Evolutionary conservation across 2,329 filamentous ascomycete genomes (phyloP).

Genomic region (Diplodia scrobiculata): DNA sequence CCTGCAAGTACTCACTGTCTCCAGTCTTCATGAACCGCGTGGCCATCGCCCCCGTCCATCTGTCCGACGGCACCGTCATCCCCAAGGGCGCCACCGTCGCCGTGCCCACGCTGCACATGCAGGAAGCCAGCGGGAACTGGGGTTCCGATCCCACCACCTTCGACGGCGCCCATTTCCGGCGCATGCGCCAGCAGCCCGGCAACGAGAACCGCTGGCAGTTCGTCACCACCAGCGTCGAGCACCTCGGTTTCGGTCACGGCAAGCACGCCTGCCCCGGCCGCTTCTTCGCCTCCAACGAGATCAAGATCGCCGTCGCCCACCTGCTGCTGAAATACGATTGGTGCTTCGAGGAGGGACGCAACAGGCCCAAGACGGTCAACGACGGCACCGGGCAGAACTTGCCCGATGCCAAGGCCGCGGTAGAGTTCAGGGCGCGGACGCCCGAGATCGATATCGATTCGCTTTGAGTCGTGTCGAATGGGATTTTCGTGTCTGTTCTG

Average conservation of each 20-base stretch:
- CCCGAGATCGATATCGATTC: slow-evolving; percentile 9
- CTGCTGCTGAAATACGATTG: slow-evolving; percentile 32
- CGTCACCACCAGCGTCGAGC: slow-evolving; percentile 32
- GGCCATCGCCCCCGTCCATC: slow-evolving; percentile 31
- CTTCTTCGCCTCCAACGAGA: slow-evolving; percentile 32
- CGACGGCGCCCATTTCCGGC: slow-evolving; percentile 30
- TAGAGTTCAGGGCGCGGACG: not conserved
- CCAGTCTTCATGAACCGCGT: slow-evolving; percentile 25
- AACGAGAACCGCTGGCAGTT: slow-evolving; percentile 30
- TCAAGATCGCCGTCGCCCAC: slow-evolving; percentile 30
- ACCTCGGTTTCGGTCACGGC: slow-evolving; percentile 33
- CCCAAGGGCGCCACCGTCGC: slow-evolving; percentile 32
- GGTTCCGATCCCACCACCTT: slow-evolving; percentile 19
- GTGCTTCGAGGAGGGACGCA: not conserved
- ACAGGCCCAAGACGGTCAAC: not conserved
- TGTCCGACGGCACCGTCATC: slow-evolving; percentile 38
- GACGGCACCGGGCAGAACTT: not conserved
- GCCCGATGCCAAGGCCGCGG: not conserved
- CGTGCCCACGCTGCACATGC: slow-evolving; percentile 27
- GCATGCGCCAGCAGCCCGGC: slow-evolving; percentile 30
- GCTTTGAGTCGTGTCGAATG: not conserved
- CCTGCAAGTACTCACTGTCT: slow-evolving; percentile 16
- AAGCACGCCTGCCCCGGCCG: slow-evolving; percentile 30
- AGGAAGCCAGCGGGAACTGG: slow-evolving; percentile 27
- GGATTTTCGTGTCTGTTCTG: not conserved